phyloP scores from a whole-genome alignment of 2,329 filamentous ascomycete species.

The Coniochaeta sp. region DNA sequence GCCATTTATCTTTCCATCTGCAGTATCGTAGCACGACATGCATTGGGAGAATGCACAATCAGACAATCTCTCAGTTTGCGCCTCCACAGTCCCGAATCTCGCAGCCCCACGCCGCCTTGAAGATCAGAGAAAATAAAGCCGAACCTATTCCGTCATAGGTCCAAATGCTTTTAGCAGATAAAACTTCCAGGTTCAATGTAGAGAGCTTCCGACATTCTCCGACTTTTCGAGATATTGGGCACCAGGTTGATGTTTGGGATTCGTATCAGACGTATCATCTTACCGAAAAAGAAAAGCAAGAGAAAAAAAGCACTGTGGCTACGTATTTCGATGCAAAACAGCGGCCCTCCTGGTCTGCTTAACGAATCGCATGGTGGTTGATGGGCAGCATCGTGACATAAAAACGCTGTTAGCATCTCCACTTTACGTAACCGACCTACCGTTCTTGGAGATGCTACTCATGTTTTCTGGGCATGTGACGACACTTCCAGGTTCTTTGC shows the following conservation, averaged over 20 bases:
- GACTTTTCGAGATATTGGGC: background rate
- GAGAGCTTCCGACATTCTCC: constrained; percentile 1
- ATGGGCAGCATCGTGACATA: background rate
- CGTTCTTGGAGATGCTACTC: background rate
- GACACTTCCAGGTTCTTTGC: background rate
- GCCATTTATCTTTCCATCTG: background rate
- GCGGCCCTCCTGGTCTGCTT: background rate
- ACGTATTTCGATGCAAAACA: background rate
- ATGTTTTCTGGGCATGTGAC: background rate
- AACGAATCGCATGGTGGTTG: background rate
- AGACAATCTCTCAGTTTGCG: background rate
- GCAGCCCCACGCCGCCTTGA: background rate
- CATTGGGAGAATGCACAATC: background rate
- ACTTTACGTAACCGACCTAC: background rate
- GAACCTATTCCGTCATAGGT: constrained; percentile 4
- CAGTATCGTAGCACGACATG: background rate
- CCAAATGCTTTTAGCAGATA: background rate
- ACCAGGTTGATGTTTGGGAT: background rate
- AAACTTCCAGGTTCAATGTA: background rate
- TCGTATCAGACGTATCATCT: background rate
- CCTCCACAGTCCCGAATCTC: background rate
- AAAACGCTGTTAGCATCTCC: background rate
- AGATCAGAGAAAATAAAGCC: background rate
- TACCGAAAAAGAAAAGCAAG: background rate
- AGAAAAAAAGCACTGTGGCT: too few relatives aligned